Evolutionary conservation across 495 filamentous ascomycete genomes (phyloP), one percentile per base, ranked within the genome.

Genomic region (Penicillium robsamsonii): DNA sequence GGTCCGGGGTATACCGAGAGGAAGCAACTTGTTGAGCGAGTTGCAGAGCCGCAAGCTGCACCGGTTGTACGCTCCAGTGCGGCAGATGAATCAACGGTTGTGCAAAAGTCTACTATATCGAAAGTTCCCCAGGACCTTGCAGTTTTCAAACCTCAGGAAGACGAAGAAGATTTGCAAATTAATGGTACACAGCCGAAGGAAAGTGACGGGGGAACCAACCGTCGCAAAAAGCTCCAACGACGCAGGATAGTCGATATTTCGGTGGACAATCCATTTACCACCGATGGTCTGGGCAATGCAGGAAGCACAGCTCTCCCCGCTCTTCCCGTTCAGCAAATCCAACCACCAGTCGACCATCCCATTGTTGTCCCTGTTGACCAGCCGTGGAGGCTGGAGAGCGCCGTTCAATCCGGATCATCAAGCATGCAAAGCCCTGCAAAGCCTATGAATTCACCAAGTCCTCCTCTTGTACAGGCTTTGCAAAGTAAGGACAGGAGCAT

Each of bases 191-290:
- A 50, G 27, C 58, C 48, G 29, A 69, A 59, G 51, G 75, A 75
- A 25, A 44, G 42, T 49, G 69, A 70, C 9, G 65, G 69, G n/a
- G 72, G 68, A 13, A 69, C 72, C 47, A 70, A 62, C 29, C 75
- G 78, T 59, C 74, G 75, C 20, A 79, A 75, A 59, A 86, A 80
- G 68, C 73, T 58, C 30, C 69, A 78, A 20, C 89, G 90, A 59
- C 83, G 90, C 56, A 82, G 90, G 55, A 92, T 96, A 53, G 87
- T 96, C 31, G 89, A 95, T 67, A 79, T 91, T n/a, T 86, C 89
- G 38, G 82, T 79, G 15, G 83, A 79, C 58, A 85, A 87, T 31
- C 79, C 68, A n/a, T 67, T 66, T 30, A 59, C 46, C 30, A 52
- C 67, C 22, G 67, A 71, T 63, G 72, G 68, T 66, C 72, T 63